A percentile compares a stretch with the other conserved stretches of the same genome.
phyloP scores from a whole-genome alignment of 352 stramenopile genomes.

The Peronosclerospora sorghi region DNA sequence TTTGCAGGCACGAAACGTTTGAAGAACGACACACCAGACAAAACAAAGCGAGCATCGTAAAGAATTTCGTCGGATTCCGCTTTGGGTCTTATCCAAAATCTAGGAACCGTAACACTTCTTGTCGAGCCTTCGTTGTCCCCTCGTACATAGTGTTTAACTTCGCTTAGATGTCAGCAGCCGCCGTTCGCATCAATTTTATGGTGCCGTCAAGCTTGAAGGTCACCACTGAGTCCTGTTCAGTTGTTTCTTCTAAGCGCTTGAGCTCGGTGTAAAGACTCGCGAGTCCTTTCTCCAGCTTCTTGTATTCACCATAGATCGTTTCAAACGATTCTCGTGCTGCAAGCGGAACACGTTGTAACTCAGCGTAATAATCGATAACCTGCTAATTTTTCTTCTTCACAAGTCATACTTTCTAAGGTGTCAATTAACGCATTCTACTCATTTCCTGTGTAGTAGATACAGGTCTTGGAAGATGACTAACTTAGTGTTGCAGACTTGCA shows the following conservation, averaged over 20 bases:
- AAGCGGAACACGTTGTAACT: conserved; percentile 75
- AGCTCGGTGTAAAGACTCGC: conserved; percentile 37
- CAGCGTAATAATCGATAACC: conserved; percentile 86
- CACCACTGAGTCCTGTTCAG: conserved; percentile 18
- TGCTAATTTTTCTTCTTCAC: conserved; percentile 91
- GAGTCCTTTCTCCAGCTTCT: conserved; percentile 41
- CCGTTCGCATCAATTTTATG: conserved; percentile 26
- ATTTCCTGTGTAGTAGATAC: too few species aligned
- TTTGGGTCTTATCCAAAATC: conserved; percentile 77
- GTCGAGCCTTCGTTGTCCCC: conserved; percentile 25
- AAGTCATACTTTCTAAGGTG: conserved; percentile 89
- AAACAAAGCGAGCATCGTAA: conserved; percentile 75
- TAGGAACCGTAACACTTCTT: conserved; percentile 63
- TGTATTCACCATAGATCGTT: conserved; percentile 49
- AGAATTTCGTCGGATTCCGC: conserved; percentile 63
- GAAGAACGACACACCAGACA: conserved; percentile 25
- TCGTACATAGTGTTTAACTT: conserved; percentile 34
- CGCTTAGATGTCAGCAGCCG: conserved; percentile 23
- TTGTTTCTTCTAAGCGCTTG: conserved; percentile 33
- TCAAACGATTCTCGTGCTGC: conserved; percentile 80
- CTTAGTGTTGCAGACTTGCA: too few species aligned
- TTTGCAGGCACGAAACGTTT: not conserved
- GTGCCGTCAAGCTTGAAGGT: conserved; percentile 14
- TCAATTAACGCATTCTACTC: too few species aligned
- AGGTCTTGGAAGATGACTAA: too few species aligned